Conservation (phyloP, 192 early-diverging fungal species). For the Rhizoclosmatium globosum region DNA sequence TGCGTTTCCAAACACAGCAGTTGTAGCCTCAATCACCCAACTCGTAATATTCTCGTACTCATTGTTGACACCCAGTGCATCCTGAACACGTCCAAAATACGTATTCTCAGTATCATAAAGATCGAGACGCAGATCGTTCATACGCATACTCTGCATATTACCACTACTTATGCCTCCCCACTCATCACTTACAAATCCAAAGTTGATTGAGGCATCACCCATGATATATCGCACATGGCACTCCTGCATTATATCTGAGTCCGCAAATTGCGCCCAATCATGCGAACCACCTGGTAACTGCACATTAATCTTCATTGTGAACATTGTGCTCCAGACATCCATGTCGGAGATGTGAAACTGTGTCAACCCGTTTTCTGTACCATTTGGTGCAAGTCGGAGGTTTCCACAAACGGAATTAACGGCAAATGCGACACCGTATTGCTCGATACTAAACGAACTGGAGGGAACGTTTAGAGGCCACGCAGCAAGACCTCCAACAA, state of each 20-base stretch:
- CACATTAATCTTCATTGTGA: not conserved
- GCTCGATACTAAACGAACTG: slow-evolving; percentile 7
- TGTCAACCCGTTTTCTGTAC: slow-evolving; percentile 18
- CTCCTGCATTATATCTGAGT: slow-evolving; percentile 12
- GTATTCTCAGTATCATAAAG: not conserved
- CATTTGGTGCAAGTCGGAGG: slow-evolving; percentile 1
- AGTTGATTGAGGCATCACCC: slow-evolving; percentile 25
- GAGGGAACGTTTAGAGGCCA: slow-evolving; percentile 14
- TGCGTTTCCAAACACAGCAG: slow-evolving; percentile 5
- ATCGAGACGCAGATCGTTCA: not conserved
- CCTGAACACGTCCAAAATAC: slow-evolving; percentile 22
- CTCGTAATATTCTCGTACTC: slow-evolving; percentile 25
- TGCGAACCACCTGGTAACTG: slow-evolving; percentile 23
- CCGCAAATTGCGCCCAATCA: not conserved
- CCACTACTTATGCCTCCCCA: slow-evolving; percentile 20
- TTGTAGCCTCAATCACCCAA: slow-evolving; percentile 25
- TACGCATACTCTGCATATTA: not conserved
- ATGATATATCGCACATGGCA: slow-evolving; percentile 19
- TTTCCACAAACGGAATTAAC: slow-evolving; percentile 23
- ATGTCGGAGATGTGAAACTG: slow-evolving; percentile 12
- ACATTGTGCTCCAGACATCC: slow-evolving; percentile 32
- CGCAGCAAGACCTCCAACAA: slow-evolving; percentile 28
- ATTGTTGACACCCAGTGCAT: slow-evolving; percentile 16
- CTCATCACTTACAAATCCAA: slow-evolving; percentile 26
- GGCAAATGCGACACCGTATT: slow-evolving; percentile 19